Percentiles rank a stretch among this genome's conserved stretches.
Conservation (phyloP, 2,329 filamentous ascomycete species). For the Penicillium griseofulvum region DNA sequence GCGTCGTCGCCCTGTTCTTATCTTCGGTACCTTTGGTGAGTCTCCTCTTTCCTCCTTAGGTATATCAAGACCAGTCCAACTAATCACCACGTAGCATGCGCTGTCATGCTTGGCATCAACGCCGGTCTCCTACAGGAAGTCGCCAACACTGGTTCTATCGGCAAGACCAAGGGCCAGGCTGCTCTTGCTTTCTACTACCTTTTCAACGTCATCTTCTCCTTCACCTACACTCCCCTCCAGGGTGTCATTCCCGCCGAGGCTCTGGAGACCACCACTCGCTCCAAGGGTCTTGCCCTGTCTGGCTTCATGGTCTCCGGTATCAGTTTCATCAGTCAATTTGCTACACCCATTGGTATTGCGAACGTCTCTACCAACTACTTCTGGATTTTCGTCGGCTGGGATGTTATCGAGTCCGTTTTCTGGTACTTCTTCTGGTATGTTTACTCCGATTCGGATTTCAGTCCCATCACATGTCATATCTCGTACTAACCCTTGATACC, state of each 20-base stretch:
- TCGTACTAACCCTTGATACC: neutral
- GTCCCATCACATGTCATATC: neutral
- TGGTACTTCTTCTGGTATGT: slow-evolving; percentile 51
- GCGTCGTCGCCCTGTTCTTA: slow-evolving; percentile 48
- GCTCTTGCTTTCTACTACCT: slow-evolving; percentile 51
- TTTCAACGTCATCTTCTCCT: slow-evolving; percentile 52
- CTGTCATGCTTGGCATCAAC: slow-evolving; percentile 46
- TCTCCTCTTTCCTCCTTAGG: neutral
- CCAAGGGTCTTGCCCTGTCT: slow-evolving; percentile 49
- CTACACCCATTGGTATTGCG: slow-evolving; percentile 46
- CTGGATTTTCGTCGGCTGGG: slow-evolving; percentile 52
- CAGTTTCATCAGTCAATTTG: slow-evolving; percentile 52
- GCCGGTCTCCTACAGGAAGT: slow-evolving; percentile 45
- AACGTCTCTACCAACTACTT: slow-evolving; percentile 42
- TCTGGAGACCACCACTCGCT: slow-evolving; percentile 50
- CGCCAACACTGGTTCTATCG: slow-evolving; percentile 32
- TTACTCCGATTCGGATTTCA: neutral
- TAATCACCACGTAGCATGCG: slow-evolving; percentile 32
- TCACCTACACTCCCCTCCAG: slow-evolving; percentile 52
- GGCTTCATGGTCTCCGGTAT: slow-evolving; percentile 48
- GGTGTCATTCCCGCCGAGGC: slow-evolving; percentile 50
- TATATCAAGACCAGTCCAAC: neutral
- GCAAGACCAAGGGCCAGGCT: slow-evolving; percentile 41
- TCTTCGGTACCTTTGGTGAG: slow-evolving; percentile 44
- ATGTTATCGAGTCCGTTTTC: slow-evolving; percentile 42